Percentiles rank a stretch among this genome's conserved stretches.
Evolutionary conservation across 2,329 filamentous ascomycete species (phyloP).

Genomic region (Ophiostoma sp.): DNA sequence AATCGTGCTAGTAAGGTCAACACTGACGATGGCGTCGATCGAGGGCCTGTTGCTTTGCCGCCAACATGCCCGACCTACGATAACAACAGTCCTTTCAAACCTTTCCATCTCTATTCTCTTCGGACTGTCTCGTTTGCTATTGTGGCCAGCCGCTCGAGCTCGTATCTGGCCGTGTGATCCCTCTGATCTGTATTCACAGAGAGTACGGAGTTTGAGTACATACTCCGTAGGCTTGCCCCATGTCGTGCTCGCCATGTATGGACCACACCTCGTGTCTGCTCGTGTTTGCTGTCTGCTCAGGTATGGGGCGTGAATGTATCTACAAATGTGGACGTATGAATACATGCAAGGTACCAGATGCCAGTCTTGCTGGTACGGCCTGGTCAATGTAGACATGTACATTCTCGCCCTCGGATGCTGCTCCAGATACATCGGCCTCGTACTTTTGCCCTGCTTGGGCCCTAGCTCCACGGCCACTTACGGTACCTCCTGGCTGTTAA

Average conservation of each 20-base stretch:
- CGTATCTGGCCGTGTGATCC: no score
- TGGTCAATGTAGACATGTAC: constrained; percentile 2
- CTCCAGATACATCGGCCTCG: background rate
- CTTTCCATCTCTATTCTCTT: no score
- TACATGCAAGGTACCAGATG: constrained; percentile 3
- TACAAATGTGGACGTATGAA: background rate
- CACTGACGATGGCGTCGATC: no score
- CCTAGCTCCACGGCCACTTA: constrained; percentile 16
- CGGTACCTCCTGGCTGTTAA: constrained; percentile 19
- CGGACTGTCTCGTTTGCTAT: no score
- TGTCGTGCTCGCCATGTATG: background rate
- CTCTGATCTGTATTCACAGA: no score
- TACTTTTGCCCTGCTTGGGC: background rate
- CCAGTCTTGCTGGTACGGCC: background rate
- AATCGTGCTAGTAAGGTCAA: no score
- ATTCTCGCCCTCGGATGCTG: background rate
- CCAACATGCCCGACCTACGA: no score
- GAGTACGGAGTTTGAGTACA: background rate
- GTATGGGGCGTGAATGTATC: background rate
- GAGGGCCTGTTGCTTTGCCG: no score
- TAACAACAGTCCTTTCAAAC: no score
- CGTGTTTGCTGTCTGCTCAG: background rate
- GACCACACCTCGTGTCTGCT: background rate
- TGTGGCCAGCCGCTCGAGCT: no score
- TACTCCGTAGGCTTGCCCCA: background rate